Conservation (phyloP, 2,329 filamentous ascomycete genomes). For the Rhynchosporium secalis region DNA sequence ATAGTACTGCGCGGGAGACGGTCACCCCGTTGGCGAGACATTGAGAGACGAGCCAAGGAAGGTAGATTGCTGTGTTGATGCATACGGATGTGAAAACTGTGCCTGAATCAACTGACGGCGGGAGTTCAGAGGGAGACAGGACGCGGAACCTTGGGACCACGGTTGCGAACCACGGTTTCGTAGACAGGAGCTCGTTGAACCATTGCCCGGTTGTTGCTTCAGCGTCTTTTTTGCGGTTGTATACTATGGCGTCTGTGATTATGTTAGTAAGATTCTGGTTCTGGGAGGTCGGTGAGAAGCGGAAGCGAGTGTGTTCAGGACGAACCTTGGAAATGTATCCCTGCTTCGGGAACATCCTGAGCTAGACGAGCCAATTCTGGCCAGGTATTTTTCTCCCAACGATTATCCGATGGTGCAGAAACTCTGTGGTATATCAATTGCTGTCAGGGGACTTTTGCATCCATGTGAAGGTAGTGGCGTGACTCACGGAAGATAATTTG, state of each 20-base stretch:
- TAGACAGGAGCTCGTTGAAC: constrained; percentile 66
- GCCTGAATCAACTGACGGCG: constrained; percentile 66
- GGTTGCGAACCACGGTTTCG: constrained; percentile 72
- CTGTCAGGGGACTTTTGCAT: not conserved
- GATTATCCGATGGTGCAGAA: constrained; percentile 37
- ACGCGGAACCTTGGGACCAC: constrained; percentile 71
- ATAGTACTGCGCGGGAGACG: constrained; percentile 61
- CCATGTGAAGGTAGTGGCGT: not conserved
- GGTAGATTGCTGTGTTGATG: constrained; percentile 87
- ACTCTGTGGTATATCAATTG: constrained; percentile 21
- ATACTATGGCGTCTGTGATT: constrained; percentile 49
- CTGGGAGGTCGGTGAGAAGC: not conserved
- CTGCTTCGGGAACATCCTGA: constrained; percentile 70
- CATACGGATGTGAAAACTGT: constrained; percentile 81
- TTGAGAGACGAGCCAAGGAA: constrained; percentile 81
- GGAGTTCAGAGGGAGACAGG: constrained; percentile 58
- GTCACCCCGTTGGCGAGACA: constrained; percentile 72
- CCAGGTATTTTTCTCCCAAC: constrained; percentile 67
- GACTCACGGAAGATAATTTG: constrained; percentile 72
- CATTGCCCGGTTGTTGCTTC: constrained; percentile 31
- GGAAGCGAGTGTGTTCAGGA: not conserved
- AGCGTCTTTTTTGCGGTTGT: constrained; percentile 44
- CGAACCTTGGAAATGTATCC: constrained; percentile 73
- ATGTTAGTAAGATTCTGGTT: constrained; percentile 4
- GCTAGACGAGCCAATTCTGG: constrained; percentile 60